Percentiles rank a stretch among this genome's conserved stretches.
These are phyloP conservation scores for Daldinia decipiens DNA, from an alignment of 495 filamentous ascomycete species.

Conservation along the genomic window DNA sequence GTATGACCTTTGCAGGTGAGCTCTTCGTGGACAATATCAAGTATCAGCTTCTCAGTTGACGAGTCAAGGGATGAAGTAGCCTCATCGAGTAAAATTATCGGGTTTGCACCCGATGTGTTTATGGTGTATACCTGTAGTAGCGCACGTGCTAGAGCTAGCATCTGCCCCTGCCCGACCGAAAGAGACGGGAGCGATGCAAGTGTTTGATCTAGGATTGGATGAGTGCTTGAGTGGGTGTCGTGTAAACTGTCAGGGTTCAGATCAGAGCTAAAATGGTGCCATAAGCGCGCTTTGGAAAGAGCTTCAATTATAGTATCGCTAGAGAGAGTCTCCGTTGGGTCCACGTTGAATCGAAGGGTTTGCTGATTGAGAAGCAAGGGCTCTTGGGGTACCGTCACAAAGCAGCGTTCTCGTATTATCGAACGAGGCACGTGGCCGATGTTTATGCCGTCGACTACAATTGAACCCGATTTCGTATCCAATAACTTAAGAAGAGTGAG, in stretches of 20 bases:
- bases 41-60: conserved; percentile 79
- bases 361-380: conserved; percentile 57
- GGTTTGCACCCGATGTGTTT: conserved; percentile 21
- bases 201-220: conserved; percentile 34
- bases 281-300: conserved; percentile 44
- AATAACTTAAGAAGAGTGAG: conserved; percentile 53
- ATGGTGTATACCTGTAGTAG: conserved; percentile 21
- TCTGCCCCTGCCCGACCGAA: conserved; percentile 47
- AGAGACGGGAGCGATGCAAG: conserved; percentile 40
- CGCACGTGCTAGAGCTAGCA: conserved; percentile 25
- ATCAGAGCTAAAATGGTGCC: conserved; percentile 47
- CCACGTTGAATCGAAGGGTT: conserved; percentile 60
- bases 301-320: conserved; percentile 54
- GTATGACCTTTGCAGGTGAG: conserved; percentile 62
- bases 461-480: conserved; percentile 49
- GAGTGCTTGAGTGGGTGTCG: background rate
- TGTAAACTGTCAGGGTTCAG: background rate
- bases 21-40: conserved; percentile 69
- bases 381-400: conserved; percentile 60
- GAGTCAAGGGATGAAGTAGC: conserved; percentile 85
- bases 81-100: conserved; percentile 83
- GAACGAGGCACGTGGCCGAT: conserved; percentile 53
- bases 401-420: conserved; percentile 41
- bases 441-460: conserved; percentile 60
- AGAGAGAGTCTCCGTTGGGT: conserved; percentile 51